A percentile compares a stretch with the other conserved stretches of the same genome.
These are phyloP conservation scores for Talaromyces albobiverticillius DNA, from an alignment of 2,329 filamentous ascomycete species.

Conservation along the genomic window DNA sequence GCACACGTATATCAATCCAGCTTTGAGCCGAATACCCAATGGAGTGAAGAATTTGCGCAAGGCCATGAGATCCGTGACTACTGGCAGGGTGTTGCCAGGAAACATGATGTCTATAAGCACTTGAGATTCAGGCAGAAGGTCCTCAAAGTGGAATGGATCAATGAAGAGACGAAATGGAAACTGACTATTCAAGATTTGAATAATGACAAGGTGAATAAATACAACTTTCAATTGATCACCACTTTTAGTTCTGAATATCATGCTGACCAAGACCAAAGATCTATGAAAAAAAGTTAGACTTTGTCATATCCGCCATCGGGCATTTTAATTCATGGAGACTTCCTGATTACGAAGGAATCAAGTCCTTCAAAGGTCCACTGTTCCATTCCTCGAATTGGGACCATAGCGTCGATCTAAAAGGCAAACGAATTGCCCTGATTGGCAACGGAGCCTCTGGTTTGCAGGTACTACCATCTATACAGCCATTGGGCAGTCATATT, in stretches of 20 bases:
- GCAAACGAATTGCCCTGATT: constrained; percentile 54
- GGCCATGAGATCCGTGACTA: constrained; percentile 67
- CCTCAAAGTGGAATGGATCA: constrained; percentile 55
- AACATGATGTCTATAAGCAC: constrained; percentile 63
- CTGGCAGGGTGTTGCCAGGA: constrained; percentile 60
- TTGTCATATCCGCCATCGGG: constrained; percentile 63
- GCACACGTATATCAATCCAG: constrained; percentile 68
- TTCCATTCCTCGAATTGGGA: constrained; percentile 64
- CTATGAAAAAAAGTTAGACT: constrained; percentile 53
- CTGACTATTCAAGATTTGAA: constrained; percentile 42
- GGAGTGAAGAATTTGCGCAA: constrained; percentile 66
- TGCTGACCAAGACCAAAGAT: constrained; percentile 28
- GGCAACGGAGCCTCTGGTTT: constrained; percentile 64
- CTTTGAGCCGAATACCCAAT: constrained; percentile 66
- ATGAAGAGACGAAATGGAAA: constrained; percentile 53
- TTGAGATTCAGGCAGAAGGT: constrained; percentile 58
- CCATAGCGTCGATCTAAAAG: constrained; percentile 48
- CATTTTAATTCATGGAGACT: constrained; percentile 65
- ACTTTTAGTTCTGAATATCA: constrained; percentile 19
- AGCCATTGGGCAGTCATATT: constrained; percentile 44
- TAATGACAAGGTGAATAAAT: constrained; percentile 21
- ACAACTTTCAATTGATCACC: neutral
- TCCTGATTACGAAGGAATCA: constrained; percentile 59
- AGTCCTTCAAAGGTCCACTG: constrained; percentile 54
- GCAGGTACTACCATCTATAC: constrained; percentile 46